Evolutionary conservation across 2,329 filamentous ascomycete genomes (phyloP).

Genomic region (Colletotrichum abscissum): DNA sequence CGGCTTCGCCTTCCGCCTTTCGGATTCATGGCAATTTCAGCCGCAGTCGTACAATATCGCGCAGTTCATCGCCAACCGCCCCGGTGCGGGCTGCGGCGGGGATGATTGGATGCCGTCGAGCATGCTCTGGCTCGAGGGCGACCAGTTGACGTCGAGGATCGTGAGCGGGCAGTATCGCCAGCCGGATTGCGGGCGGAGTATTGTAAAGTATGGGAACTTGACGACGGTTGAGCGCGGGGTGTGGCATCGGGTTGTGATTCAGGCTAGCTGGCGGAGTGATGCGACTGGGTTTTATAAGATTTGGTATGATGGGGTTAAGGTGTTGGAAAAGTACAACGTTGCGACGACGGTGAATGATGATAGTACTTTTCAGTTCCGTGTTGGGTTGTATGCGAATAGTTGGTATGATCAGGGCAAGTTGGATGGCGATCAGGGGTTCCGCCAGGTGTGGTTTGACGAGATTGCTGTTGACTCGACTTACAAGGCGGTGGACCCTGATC

Average conservation of each 20-base stretch:
- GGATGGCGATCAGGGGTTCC: slow-evolving; percentile 52
- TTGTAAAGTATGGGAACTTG: slow-evolving; percentile 42
- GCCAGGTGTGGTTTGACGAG: slow-evolving; percentile 63
- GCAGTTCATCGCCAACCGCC: slow-evolving; percentile 63
- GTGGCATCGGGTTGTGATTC: slow-evolving; percentile 60
- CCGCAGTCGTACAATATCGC: slow-evolving; percentile 58
- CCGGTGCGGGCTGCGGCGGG: slow-evolving; percentile 53
- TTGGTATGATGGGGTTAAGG: slow-evolving; percentile 59
- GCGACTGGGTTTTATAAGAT: slow-evolving; percentile 56
- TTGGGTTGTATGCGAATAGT: slow-evolving; percentile 62
- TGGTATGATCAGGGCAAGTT: slow-evolving; percentile 57
- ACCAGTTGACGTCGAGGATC: slow-evolving; percentile 55
- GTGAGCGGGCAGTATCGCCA: slow-evolving; percentile 42
- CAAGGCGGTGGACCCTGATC: neutral
- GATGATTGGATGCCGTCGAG: slow-evolving; percentile 60
- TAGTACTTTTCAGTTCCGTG: slow-evolving; percentile 55
- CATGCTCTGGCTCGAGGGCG: slow-evolving; percentile 59
- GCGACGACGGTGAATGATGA: slow-evolving; percentile 58
- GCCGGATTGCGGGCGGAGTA: slow-evolving; percentile 40
- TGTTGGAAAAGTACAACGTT: slow-evolving; percentile 51
- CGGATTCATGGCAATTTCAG: slow-evolving; percentile 57
- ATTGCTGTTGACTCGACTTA: slow-evolving; percentile 54
- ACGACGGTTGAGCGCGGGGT: slow-evolving; percentile 52
- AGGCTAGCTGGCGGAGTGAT: slow-evolving; percentile 57
- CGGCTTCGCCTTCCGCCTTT: slow-evolving; percentile 62